Evolutionary conservation across 1,284 basidiomycete genomes (phyloP).

Genomic region (Naganishia sp.): DNA sequence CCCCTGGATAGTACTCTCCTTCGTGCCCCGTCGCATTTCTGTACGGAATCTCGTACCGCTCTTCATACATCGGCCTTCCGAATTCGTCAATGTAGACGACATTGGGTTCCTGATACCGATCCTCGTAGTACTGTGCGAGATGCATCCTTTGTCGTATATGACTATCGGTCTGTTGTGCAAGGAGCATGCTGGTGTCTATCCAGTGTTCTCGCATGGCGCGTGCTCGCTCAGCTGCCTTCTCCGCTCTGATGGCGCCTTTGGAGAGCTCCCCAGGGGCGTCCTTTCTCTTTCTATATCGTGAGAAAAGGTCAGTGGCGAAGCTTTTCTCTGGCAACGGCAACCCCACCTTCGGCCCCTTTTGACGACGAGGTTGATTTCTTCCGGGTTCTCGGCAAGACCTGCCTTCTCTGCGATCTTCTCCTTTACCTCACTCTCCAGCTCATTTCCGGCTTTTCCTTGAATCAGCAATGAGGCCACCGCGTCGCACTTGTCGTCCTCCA

Average conservation of each 20-base stretch:
- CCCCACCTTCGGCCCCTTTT: constrained; percentile 32
- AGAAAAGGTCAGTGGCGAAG: background rate
- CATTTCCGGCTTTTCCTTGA: constrained; percentile 46
- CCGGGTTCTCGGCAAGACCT: constrained; percentile 34
- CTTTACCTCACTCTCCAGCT: constrained; percentile 47
- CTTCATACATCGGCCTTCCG: constrained; percentile 21
- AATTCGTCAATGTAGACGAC: constrained; percentile 13
- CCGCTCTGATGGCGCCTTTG: constrained; percentile 48
- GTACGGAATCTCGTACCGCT: constrained; percentile 20
- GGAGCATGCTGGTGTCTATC: constrained; percentile 44
- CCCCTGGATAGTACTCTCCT: background rate
- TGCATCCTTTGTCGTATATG: constrained; percentile 4
- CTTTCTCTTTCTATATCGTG: constrained; percentile 34
- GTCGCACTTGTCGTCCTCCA: constrained; percentile 51
- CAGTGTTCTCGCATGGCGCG: constrained; percentile 47
- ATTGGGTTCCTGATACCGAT: background rate
- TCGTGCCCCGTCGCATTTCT: background rate
- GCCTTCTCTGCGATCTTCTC: constrained; percentile 39
- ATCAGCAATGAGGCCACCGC: constrained; percentile 49
- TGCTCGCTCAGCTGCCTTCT: constrained; percentile 45
- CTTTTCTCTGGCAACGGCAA: too few species aligned
- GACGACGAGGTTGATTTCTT: constrained; percentile 27
- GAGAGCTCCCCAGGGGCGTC: constrained; percentile 47
- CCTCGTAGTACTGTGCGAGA: constrained; percentile 5
- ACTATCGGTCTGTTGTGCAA: constrained; percentile 8